phyloP scores from a whole-genome alignment of 2,329 filamentous ascomycete genomes.

The Simplicillium aogashimaense region DNA sequence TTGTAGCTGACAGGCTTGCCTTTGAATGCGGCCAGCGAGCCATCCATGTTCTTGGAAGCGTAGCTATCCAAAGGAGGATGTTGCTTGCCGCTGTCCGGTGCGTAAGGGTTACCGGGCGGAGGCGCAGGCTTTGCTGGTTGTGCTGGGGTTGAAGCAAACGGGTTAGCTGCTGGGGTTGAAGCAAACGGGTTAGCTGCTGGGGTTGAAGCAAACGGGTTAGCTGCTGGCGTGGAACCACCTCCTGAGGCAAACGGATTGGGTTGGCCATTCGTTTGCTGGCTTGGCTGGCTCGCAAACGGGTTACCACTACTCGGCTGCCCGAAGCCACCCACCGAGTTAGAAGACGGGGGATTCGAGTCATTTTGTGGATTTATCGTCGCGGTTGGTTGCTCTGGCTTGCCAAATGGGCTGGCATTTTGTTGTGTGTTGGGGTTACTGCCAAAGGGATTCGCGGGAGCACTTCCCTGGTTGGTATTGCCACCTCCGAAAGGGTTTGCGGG shows the following conservation, averaged over 20 bases:
- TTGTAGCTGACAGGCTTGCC: constrained; percentile 53
- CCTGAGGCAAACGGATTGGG: constrained; percentile 4
- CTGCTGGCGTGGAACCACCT: constrained; percentile 5
- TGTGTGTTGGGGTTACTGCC: constrained; percentile 3
- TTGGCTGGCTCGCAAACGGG: constrained; percentile 5
- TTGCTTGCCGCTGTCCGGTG: constrained; percentile 30
- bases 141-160: constrained; percentile 16
- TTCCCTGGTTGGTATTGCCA: constrained; percentile 3
- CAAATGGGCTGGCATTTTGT: neutral
- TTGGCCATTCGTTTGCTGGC: neutral
- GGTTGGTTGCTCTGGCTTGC: too few species aligned
- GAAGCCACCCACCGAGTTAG: neutral
- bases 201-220: constrained; percentile 14
- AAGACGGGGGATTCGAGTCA: neutral
- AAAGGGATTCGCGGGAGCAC: constrained; percentile 13
- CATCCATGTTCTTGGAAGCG: constrained; percentile 28
- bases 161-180: constrained; percentile 13
- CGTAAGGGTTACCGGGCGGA: constrained; percentile 26
- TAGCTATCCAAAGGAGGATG: constrained; percentile 36
- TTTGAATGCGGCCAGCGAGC: constrained; percentile 49
- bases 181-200: neutral
- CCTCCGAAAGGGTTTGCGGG: constrained; percentile 7
- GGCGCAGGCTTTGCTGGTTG: constrained; percentile 11
- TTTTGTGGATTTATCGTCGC: neutral
- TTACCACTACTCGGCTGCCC: neutral